phyloP scores from a whole-genome alignment of 78 protist genomes.

The Emiliania huxleyi region DNA sequence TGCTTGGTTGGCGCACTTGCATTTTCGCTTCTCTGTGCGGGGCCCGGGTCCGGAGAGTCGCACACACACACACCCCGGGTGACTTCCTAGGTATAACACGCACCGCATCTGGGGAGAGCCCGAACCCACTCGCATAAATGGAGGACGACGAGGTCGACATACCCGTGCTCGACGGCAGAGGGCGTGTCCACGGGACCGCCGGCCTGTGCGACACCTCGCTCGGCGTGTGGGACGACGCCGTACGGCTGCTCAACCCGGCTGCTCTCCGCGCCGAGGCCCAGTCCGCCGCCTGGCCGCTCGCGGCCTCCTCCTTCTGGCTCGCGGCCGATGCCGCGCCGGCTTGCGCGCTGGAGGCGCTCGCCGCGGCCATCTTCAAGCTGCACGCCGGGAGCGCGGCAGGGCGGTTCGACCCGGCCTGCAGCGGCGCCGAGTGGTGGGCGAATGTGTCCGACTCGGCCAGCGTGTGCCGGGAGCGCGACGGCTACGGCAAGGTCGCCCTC shows the following conservation, averaged over 20 bases:
- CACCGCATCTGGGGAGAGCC: no score
- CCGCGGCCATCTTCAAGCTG: neutral
- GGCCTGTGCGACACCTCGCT: neutral
- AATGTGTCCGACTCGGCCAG: neutral
- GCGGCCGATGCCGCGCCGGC: neutral
- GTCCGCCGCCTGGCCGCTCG: neutral
- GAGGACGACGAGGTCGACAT: neutral
- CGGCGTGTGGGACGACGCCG: neutral
- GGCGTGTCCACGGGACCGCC: neutral
- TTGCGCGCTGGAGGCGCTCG: neutral
- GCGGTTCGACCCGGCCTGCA: neutral
- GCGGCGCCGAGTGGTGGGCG: slow-evolving; percentile 12
- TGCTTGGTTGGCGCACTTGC: no score
- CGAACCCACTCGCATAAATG: no score
- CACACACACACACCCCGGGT: no score
- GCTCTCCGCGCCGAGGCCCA: neutral
- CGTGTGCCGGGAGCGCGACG: neutral
- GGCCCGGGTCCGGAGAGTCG: no score
- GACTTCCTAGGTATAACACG: no score
- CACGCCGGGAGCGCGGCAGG: neutral
- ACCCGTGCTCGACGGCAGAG: neutral
- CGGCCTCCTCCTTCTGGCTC: neutral
- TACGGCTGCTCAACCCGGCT: neutral
- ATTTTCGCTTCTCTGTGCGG: no score
- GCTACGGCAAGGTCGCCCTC: neutral